Evolutionary conservation across 78 protist species (phyloP).

Genomic region (Dictyostelium firmibasis): DNA sequence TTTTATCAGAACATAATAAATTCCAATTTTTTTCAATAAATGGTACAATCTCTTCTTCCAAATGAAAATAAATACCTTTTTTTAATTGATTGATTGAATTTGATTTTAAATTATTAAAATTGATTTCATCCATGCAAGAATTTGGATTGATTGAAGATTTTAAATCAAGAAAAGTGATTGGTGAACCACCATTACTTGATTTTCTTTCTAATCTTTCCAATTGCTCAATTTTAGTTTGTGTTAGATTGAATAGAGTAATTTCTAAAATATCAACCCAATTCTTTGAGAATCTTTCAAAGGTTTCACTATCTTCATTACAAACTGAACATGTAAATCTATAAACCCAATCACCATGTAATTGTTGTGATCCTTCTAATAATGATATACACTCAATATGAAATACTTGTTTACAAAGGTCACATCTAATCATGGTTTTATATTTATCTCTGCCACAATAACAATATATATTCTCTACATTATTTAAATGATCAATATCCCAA

Average conservation of each 20-base stretch:
- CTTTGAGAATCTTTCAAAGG: conserved; percentile 74
- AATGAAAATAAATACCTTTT: conserved; percentile 9
- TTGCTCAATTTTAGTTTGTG: no score
- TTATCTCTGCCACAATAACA: conserved; percentile 67
- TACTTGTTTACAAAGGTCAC: conserved; percentile 53
- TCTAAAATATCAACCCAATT: conserved; percentile 68
- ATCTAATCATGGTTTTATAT: conserved; percentile 33
- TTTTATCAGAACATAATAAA: conserved; percentile 68
- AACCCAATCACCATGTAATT: conserved; percentile 71
- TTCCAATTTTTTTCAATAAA: conserved; percentile 63
- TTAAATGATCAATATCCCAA: conserved; percentile 52
- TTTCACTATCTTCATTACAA: conserved; percentile 33
- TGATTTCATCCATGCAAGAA: not conserved
- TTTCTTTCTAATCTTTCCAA: not conserved
- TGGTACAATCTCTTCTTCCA: conserved; percentile 55
- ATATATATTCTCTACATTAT: conserved; percentile 35
- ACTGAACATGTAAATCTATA: conserved; percentile 60
- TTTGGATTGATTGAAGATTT: not conserved
- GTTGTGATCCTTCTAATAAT: conserved; percentile 41
- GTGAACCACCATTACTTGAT: not conserved
- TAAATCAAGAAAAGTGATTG: not conserved
- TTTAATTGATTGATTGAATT: not conserved
- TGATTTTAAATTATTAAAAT: not conserved
- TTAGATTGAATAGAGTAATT: conserved; percentile 37
- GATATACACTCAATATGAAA: conserved; percentile 46